Conservation (phyloP, 306 rosid genomes). For the Vigna reflexopilosa region DNA sequence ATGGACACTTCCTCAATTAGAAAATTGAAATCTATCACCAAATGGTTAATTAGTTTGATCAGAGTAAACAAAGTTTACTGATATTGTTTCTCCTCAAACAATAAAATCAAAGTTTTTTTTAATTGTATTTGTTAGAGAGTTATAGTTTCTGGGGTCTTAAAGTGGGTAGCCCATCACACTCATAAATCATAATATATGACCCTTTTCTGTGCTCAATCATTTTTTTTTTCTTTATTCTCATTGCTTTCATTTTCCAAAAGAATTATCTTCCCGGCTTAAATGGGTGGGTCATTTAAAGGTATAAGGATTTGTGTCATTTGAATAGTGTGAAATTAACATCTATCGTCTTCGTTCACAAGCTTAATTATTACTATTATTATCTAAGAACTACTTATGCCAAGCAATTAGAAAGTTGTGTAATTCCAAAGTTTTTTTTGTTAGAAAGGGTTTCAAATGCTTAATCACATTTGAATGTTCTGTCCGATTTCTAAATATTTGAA, state of each 20-base stretch:
- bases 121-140: too few species aligned
- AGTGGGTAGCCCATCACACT: neutral
- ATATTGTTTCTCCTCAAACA: neutral
- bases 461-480: neutral
- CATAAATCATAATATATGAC: neutral
- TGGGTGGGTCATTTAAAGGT: neutral
- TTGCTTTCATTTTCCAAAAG: neutral
- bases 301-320: neutral
- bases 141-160: neutral
- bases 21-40: neutral
- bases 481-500: neutral
- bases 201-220: slow-evolving; percentile 6
- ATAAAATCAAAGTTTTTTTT: neutral
- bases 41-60: neutral
- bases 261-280: neutral
- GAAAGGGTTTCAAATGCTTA: too few species aligned
- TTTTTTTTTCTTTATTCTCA: neutral
- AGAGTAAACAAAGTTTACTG: neutral
- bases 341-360: slow-evolving; percentile 5
- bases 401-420: neutral
- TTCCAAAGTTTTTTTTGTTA: neutral
- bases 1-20: neutral
- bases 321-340: neutral
- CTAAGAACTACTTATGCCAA: neutral
- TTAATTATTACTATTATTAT: slow-evolving; percentile 9